phyloP scores from a whole-genome alignment of 176 grass and related monocot species.

The Lolium rigidum region DNA sequence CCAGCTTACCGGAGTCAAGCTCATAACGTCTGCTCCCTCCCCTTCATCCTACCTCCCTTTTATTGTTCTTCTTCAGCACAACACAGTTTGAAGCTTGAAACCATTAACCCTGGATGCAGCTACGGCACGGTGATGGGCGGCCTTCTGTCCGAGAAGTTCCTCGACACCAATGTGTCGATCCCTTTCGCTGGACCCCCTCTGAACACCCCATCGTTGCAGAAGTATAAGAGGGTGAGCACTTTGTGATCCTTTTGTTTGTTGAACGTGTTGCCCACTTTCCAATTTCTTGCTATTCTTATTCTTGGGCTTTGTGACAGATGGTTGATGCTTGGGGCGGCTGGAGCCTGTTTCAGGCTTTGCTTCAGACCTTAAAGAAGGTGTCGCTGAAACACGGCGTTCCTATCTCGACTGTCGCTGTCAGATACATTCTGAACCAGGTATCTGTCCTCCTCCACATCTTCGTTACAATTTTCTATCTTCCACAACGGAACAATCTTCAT shows the following conservation, averaged over 20 bases:
- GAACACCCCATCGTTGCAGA: slow-evolving; percentile 89
- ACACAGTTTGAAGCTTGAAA: slow-evolving; percentile 4
- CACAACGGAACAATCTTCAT: neutral
- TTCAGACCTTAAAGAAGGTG: slow-evolving; percentile 83
- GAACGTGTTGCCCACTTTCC: neutral
- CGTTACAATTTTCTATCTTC: too few species aligned
- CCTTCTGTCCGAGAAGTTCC: slow-evolving; percentile 91
- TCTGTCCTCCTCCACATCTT: neutral
- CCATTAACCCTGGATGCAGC: slow-evolving; percentile 47
- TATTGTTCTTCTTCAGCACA: neutral
- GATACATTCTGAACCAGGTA: slow-evolving; percentile 96
- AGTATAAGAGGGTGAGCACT: slow-evolving; percentile 80
- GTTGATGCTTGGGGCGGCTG: slow-evolving; percentile 91
- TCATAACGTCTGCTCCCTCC: slow-evolving; percentile 73
- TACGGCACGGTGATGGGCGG: slow-evolving; percentile 96
- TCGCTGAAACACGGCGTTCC: slow-evolving; percentile 87
- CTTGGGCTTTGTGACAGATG: slow-evolving; percentile 60
- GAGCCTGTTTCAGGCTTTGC: slow-evolving; percentile 90
- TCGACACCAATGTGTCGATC: slow-evolving; percentile 81
- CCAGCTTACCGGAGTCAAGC: slow-evolving; percentile 84
- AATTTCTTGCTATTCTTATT: slow-evolving; percentile 24
- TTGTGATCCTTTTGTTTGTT: slow-evolving; percentile 18
- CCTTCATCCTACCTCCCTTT: neutral
- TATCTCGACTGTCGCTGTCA: slow-evolving; percentile 78
- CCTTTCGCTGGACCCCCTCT: slow-evolving; percentile 87